These are phyloP conservation scores for Hypsizygus ulmarius DNA, from an alignment of 1,284 basidiomycete species.

Conservation along the genomic window DNA sequence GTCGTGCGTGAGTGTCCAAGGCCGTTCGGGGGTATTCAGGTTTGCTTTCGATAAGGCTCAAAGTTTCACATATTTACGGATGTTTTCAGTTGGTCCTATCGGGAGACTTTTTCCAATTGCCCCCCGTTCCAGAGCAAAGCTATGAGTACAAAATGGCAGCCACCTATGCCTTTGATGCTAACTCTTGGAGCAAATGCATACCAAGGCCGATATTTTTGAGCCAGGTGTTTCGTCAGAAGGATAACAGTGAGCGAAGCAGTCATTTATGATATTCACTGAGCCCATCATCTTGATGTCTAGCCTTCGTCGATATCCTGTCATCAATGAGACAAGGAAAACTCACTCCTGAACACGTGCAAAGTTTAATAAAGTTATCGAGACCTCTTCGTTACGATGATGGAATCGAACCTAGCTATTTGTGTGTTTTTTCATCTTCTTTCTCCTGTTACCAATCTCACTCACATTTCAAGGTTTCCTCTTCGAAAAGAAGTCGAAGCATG, in stretches of 20 bases:
- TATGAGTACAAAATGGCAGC: conserved; percentile 36
- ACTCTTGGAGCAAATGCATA: conserved; percentile 61
- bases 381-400: conserved; percentile 62
- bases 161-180: conserved; percentile 79
- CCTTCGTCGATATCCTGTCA: conserved; percentile 83
- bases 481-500: conserved; percentile 78
- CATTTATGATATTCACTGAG: conserved; percentile 1
- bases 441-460: conserved; percentile 20
- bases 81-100: conserved; percentile 71
- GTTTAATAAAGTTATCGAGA: conserved; percentile 58
- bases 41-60: conserved; percentile 33
- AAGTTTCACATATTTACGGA: conserved; percentile 1
- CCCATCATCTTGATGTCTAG: conserved; percentile 35
- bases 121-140: conserved; percentile 63
- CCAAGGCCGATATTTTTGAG: conserved; percentile 53
- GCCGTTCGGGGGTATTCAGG: conserved; percentile 89
- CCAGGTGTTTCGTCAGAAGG: conserved; percentile 57
- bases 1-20: conserved; percentile 48
- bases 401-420: conserved; percentile 76
- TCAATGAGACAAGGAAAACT: conserved; percentile 81
- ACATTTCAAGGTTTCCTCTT: conserved; percentile 61
- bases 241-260: conserved; percentile 41
- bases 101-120: conserved; percentile 92
- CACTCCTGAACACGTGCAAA: conserved; percentile 49
- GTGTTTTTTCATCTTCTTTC: conserved; percentile 20